Percentiles rank a stretch among this genome's conserved stretches.
Evolutionary conservation across 192 early-diverging fungal species (phyloP).

Genomic region (Podila horticola): DNA sequence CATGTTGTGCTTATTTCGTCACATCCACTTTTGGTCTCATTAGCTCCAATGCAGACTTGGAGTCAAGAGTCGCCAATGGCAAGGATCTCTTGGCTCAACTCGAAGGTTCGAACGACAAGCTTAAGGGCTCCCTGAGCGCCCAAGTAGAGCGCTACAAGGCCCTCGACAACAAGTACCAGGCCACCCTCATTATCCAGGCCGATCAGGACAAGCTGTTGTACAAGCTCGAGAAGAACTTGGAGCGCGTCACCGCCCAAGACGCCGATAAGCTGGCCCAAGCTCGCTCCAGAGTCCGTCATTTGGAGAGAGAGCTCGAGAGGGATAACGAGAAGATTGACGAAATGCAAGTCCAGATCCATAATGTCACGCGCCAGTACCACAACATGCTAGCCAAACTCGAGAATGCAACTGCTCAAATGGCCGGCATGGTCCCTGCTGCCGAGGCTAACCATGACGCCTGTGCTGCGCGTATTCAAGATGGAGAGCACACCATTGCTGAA

Average conservation of each 20-base stretch:
- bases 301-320: constrained; percentile 10
- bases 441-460: constrained; percentile 21
- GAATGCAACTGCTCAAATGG: neutral
- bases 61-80: constrained; percentile 7
- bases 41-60: constrained; percentile 14
- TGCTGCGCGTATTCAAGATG: constrained; percentile 6
- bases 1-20: neutral
- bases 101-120: constrained; percentile 9
- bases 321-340: constrained; percentile 6
- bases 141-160: constrained; percentile 22
- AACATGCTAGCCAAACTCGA: constrained; percentile 6
- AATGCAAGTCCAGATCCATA: constrained; percentile 24
- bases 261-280: neutral
- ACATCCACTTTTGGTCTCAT: too few relatives aligned
- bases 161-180: constrained; percentile 22
- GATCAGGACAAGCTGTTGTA: constrained; percentile 20
- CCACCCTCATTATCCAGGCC: neutral
- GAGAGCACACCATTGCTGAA: constrained; percentile 8
- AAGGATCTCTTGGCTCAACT: neutral
- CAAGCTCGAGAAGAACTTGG: constrained; percentile 15
- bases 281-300: constrained; percentile 4
- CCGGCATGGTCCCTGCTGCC: constrained; percentile 18
- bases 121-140: constrained; percentile 1
- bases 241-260: constrained; percentile 7
- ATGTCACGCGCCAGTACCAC: constrained; percentile 8